Conservation (phyloP, 176 grass and related monocot species). For the Rhipidocladum racemiflorum region DNA sequence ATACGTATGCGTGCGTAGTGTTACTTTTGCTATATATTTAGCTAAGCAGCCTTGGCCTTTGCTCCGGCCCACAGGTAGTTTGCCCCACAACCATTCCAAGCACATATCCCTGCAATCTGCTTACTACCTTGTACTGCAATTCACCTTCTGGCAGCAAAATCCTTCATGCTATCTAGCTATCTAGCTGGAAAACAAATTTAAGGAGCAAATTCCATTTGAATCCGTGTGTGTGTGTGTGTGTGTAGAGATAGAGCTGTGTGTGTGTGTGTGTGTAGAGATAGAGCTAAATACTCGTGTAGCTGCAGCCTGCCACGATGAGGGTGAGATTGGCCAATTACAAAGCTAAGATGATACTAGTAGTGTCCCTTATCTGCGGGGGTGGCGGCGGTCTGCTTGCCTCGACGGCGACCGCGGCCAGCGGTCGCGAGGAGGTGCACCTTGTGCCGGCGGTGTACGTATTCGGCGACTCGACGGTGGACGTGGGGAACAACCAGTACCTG, state of each 20-base stretch:
- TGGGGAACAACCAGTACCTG: slow-evolving; percentile 56
- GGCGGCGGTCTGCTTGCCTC: background rate
- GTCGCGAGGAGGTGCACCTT: slow-evolving; percentile 20
- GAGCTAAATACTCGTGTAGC: background rate
- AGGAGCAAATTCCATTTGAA: background rate
- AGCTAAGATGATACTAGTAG: background rate
- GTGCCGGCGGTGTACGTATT: slow-evolving; percentile 65
- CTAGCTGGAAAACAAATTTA: background rate
- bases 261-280: slow-evolving; percentile 1
- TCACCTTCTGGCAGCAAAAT: slow-evolving; percentile 14
- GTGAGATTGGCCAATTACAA: background rate
- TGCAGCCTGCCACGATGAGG: slow-evolving; percentile 10
- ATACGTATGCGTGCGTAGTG: background rate
- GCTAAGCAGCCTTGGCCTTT: background rate
- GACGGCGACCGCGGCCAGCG: background rate
- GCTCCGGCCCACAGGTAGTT: slow-evolving; percentile 3
- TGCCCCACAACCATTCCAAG: slow-evolving; percentile 38
- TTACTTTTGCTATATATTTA: slow-evolving; percentile 16
- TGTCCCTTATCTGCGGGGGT: background rate
- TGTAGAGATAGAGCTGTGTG: background rate
- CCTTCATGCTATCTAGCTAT: background rate
- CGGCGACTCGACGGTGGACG: slow-evolving; percentile 59
- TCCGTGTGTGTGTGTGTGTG: background rate
- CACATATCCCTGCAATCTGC: slow-evolving; percentile 30
- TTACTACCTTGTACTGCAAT: slow-evolving; percentile 37